Percentiles rank a stretch among this genome's conserved stretches.
phyloP scores from a whole-genome alignment of 2,329 filamentous ascomycete genomes.

The Alternaria atra region DNA sequence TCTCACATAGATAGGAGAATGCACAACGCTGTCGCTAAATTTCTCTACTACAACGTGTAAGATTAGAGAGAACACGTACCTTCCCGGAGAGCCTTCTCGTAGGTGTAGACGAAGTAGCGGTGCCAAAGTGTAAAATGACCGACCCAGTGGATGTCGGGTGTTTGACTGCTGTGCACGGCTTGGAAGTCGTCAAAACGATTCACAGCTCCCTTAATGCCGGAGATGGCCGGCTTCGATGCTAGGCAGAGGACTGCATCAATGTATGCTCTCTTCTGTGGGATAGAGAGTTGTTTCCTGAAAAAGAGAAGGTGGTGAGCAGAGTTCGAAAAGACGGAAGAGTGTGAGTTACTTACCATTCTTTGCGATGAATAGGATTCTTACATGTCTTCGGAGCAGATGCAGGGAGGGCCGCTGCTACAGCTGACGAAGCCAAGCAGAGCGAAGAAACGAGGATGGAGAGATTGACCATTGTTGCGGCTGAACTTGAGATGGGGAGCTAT shows the following conservation, averaged over 20 bases:
- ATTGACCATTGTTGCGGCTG: conserved; percentile 7
- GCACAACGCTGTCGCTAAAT: no score
- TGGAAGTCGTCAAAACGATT: conserved; percentile 39
- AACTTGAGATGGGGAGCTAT: not conserved
- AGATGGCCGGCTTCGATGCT: conserved; percentile 23
- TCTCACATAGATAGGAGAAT: no score
- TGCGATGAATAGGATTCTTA: conserved; percentile 22
- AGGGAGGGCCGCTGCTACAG: conserved; percentile 19
- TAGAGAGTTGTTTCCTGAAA: conserved; percentile 30
- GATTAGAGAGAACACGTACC: not conserved
- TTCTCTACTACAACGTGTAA: no score
- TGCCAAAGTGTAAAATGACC: conserved; percentile 37
- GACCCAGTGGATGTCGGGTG: conserved; percentile 36
- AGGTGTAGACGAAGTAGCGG: conserved; percentile 32
- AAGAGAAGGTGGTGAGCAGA: not conserved
- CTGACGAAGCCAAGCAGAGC: conserved; percentile 16
- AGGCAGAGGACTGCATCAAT: conserved; percentile 39
- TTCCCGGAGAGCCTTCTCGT: conserved; percentile 33
- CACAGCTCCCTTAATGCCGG: conserved; percentile 22
- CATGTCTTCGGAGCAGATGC: conserved; percentile 8
- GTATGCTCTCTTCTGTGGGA: conserved; percentile 27
- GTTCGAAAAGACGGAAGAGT: not conserved
- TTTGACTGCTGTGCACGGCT: conserved; percentile 33
- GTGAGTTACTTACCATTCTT: conserved; percentile 25
- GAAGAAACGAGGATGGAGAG: conserved; percentile 2